Conservation (phyloP, 768 basidiomycete species). For the Mycena polygramma region DNA sequence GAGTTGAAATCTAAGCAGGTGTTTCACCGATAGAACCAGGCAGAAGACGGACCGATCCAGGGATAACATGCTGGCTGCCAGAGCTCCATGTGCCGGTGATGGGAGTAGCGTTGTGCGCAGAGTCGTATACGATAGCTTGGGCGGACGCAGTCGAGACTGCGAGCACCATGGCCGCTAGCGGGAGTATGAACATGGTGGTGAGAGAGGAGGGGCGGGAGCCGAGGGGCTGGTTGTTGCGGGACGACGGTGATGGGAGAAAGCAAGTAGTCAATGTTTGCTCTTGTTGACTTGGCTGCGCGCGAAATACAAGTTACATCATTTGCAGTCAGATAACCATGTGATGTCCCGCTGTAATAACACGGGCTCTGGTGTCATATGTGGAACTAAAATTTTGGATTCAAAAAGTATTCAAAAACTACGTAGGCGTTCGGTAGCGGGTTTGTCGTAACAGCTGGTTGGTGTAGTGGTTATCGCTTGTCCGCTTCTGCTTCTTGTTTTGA, state of each 20-base stretch:
- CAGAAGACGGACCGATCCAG: constrained; percentile 79
- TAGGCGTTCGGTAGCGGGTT: too few species aligned
- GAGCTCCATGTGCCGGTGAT: constrained; percentile 90
- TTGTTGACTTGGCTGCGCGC: constrained; percentile 9
- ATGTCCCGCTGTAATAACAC: too few species aligned
- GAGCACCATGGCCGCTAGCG: constrained; percentile 54
- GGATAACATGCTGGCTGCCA: constrained; percentile 79
- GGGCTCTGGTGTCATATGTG: too few species aligned
- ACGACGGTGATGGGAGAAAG: constrained; percentile 16
- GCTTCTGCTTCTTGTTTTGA: too few species aligned
- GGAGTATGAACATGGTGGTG: constrained; percentile 58
- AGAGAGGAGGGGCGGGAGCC: not conserved
- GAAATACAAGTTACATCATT: constrained; percentile 24
- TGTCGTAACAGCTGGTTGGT: too few species aligned
- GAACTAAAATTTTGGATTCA: too few species aligned
- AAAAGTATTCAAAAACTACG: too few species aligned
- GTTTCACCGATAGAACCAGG: not conserved
- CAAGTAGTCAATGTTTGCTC: not conserved
- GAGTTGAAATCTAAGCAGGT: constrained; percentile 17
- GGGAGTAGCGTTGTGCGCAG: constrained; percentile 73
- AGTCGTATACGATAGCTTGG: constrained; percentile 57
- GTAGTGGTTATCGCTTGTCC: too few species aligned
- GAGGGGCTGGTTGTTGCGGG: not conserved
- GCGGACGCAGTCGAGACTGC: constrained; percentile 51
- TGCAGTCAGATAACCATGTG: too few species aligned